Evolutionary conservation across 805 yeast species (phyloP), one percentile per base, ranked within the genome.

Genomic region (Jamesozyma rosinii): DNA sequence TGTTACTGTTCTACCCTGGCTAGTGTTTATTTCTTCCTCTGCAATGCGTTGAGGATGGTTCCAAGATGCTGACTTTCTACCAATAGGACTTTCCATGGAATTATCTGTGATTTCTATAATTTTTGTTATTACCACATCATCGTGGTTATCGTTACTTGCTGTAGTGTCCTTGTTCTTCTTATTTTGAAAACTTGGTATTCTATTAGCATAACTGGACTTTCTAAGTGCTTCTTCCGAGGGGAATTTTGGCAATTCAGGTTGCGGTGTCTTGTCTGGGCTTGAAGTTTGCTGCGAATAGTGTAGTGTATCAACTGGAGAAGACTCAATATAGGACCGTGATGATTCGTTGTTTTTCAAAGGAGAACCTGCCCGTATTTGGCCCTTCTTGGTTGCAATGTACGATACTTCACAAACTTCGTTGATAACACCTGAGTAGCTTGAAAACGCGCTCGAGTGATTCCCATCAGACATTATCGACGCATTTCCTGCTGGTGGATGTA

Each of bases 321-420:
- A 24, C 9, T 32, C 35, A 14, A 4, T 32, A 4, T 32, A 5
- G 17, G 5, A 11, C 9, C 26, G 20, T 3, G 4, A 3, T 5
- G 24, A 6, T 19, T 2, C 5, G 22, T 13, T 6, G 13, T 26
- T 8, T 14, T 26, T 37, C 5, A 37, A 20, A 6, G 37, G 22
- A 5, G 20, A 17, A 24, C 33, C 27, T 10, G 20, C 19, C 17
- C 24, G 44, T 13, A 30, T 20, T 32, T 37, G 41, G 32, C 46
- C 15, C 18, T 24, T 19, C 18, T 37, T 54, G 33, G 48, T 44
- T n/a, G 52, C 57, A 4, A 58, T 44, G 34, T 54, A 58, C 2
- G 63, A 53, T 4, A 58, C 51, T 14, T 55, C 61, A 11, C 58
- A 55, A 11, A 59, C 65, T 36, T 61, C 62, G 27, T 57, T 59